phyloP scores from a whole-genome alignment of 768 basidiomycete genomes.

The Xerocomellus intermedius region DNA sequence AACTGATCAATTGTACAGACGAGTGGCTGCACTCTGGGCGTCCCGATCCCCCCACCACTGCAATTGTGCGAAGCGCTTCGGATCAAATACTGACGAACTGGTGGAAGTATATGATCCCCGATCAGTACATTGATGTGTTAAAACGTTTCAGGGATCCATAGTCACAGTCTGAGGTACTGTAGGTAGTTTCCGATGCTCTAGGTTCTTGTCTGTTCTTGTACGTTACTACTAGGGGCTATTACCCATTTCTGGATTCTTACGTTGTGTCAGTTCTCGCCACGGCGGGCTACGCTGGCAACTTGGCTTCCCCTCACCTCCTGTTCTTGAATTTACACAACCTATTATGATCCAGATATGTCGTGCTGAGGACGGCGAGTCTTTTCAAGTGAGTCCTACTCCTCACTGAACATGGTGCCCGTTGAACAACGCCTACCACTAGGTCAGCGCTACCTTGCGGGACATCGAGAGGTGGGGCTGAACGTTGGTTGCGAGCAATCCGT shows the following conservation, averaged over 20 bases:
- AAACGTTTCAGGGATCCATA: no score
- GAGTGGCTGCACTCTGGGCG: no score
- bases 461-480: constrained; percentile 60
- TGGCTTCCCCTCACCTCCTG: neutral
- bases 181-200: no score
- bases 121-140: no score
- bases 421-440: constrained; percentile 21
- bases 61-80: no score
- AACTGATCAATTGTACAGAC: no score
- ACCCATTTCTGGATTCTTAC: constrained; percentile 19
- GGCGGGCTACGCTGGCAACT: neutral
- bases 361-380: constrained; percentile 62
- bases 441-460: constrained; percentile 68
- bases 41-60: no score
- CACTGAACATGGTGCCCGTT: neutral
- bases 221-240: constrained; percentile 14
- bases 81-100: no score
- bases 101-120: no score
- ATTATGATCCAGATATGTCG: constrained; percentile 64
- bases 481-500: neutral
- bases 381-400: constrained; percentile 43
- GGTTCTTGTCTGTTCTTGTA: no score
- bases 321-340: constrained; percentile 10
- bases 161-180: no score
- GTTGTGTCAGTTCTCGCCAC: constrained; percentile 21